A percentile compares a stretch with the other conserved stretches of the same genome.
Conservation (phyloP, 2,329 filamentous ascomycete species). For the Metarhizium album region DNA sequence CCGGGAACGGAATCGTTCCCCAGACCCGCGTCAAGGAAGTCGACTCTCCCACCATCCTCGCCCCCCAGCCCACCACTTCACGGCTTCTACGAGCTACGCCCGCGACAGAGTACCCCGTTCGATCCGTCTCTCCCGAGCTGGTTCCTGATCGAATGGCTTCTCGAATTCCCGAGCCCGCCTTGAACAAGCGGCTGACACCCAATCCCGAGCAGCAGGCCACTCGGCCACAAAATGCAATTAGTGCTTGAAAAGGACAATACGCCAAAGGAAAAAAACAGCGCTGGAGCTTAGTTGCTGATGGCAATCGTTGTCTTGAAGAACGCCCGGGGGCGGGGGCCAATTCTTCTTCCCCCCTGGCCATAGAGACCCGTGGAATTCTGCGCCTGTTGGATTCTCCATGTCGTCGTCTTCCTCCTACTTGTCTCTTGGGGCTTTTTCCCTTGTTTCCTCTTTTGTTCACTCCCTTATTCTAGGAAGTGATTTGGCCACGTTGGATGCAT, state of each 20-base stretch:
- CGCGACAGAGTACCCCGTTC: conserved; percentile 42
- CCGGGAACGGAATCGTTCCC: conserved; percentile 32
- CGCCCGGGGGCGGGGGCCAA: neutral
- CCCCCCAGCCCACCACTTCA: conserved; percentile 46
- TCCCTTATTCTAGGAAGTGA: neutral
- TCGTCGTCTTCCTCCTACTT: too few species aligned
- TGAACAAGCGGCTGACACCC: conserved; percentile 35
- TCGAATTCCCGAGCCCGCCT: conserved; percentile 38
- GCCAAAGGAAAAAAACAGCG: neutral
- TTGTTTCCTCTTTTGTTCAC: neutral
- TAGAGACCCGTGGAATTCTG: neutral
- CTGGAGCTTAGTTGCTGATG: neutral
- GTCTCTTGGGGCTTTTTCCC: neutral
- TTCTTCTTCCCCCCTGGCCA: neutral
- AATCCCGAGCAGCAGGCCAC: conserved; percentile 33
- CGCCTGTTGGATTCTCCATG: neutral
- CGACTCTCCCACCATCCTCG: conserved; percentile 33
- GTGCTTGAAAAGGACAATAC: conserved; percentile 6
- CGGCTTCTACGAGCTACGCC: conserved; percentile 43
- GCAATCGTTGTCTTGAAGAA: neutral
- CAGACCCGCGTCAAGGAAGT: conserved; percentile 32
- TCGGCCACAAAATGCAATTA: conserved; percentile 10
- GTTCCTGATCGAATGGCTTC: conserved; percentile 53
- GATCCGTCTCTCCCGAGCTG: conserved; percentile 47
- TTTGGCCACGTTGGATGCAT: neutral